A percentile compares a stretch with the other conserved stretches of the same genome.
These are phyloP conservation scores for Neopestalotiopsis sp. DNA, from an alignment of 2,329 filamentous ascomycete species.

Conservation along the genomic window DNA sequence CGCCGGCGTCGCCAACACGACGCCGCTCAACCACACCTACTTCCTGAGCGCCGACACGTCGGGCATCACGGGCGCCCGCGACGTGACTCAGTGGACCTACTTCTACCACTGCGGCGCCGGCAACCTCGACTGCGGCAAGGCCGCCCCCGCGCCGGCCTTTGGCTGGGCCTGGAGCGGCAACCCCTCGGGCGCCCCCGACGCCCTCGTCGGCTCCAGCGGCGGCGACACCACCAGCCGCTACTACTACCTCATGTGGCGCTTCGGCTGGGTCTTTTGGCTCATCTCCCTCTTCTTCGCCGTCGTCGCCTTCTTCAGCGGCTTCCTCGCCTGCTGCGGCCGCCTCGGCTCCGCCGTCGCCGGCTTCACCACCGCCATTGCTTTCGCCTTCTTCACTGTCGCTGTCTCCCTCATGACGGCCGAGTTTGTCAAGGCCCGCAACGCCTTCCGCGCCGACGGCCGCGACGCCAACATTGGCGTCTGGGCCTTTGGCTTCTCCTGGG, in stretches of 20 bases:
- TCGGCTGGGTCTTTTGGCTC: slow-evolving; percentile 91
- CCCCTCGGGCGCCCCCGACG: slow-evolving; percentile 47
- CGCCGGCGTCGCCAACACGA: slow-evolving; percentile 51
- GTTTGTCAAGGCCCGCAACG: slow-evolving; percentile 73
- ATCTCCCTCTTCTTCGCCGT: slow-evolving; percentile 81
- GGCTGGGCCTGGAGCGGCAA: slow-evolving; percentile 69
- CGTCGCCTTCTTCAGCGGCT: slow-evolving; percentile 68
- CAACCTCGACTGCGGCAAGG: slow-evolving; percentile 67
- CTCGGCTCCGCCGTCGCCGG: slow-evolving; percentile 72
- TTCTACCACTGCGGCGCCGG: slow-evolving; percentile 78
- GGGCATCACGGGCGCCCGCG: slow-evolving; percentile 71
- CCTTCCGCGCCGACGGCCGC: slow-evolving; percentile 62
- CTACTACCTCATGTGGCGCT: slow-evolving; percentile 87
- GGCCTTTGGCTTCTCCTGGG: slow-evolving; percentile 81
- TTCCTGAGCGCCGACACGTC: slow-evolving; percentile 83
- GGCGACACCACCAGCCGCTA: slow-evolving; percentile 57
- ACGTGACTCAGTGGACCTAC: slow-evolving; percentile 84
- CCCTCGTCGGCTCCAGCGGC: slow-evolving; percentile 58
- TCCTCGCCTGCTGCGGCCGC: slow-evolving; percentile 73
- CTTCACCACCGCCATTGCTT: slow-evolving; percentile 59
- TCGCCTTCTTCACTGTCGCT: slow-evolving; percentile 72
- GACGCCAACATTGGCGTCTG: slow-evolving; percentile 67
- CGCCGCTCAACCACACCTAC: slow-evolving; percentile 75
- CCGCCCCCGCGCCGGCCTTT: slow-evolving; percentile 70
- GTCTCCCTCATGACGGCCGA: slow-evolving; percentile 74